Conservation (phyloP, 805 yeast species). For the Ogataea wickerhamii region DNA sequence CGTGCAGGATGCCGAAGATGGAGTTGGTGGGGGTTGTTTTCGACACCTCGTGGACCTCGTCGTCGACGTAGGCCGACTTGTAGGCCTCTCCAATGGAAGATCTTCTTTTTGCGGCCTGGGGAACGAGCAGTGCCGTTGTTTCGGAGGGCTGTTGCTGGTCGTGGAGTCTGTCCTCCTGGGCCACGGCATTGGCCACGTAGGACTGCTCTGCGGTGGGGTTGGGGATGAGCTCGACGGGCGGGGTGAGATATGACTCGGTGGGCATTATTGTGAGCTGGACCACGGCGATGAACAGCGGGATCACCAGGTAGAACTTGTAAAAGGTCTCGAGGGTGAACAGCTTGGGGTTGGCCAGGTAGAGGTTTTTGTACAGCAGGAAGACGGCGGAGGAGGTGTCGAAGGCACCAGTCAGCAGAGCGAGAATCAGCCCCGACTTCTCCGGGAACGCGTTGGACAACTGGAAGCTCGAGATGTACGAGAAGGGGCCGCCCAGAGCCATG, state of each 20-base stretch:
- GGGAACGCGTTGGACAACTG: constrained; percentile 58
- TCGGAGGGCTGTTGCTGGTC: constrained; percentile 14
- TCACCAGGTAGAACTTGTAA: constrained; percentile 44
- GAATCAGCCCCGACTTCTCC: constrained; percentile 45
- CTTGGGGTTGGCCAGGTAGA: constrained; percentile 34
- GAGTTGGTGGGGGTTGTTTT: constrained; percentile 38
- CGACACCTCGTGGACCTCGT: constrained; percentile 39
- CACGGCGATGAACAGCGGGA: constrained; percentile 46
- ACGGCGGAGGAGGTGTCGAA: constrained; percentile 58
- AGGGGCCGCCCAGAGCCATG: constrained; percentile 59
- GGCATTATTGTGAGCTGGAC: constrained; percentile 50
- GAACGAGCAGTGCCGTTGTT: constrained; percentile 14
- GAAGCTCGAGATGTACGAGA: constrained; percentile 52
- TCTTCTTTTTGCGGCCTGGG: constrained; percentile 34
- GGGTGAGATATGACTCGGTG: constrained; percentile 45
- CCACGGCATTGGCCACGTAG: constrained; percentile 26
- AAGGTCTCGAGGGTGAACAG: constrained; percentile 41
- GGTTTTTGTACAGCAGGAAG: constrained; percentile 44
- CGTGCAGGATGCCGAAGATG: constrained; percentile 53
- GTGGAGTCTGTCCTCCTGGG: constrained; percentile 25
- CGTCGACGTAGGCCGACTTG: constrained; percentile 50
- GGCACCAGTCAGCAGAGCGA: constrained; percentile 55
- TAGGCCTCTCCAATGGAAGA: constrained; percentile 56
- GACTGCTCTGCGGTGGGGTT: constrained; percentile 28
- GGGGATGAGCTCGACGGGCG: constrained; percentile 33